phyloP scores from a whole-genome alignment of 176 grass and related monocot genomes.

The barley (Hordeum vulgare) region MorexV3_pseudomolecules_assembly NC_058521.1:579689612-579690111 shows the following conservation, averaged over 20 bases:
- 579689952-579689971: constrained; percentile 27
- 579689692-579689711: constrained; percentile 36
- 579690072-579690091: constrained; percentile 93
- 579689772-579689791: constrained; percentile 48
- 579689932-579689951: not conserved
- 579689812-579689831: constrained; percentile 89
- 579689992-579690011: constrained; percentile 93
- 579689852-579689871: constrained; percentile 98
- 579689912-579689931: constrained; percentile 6
- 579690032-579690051: constrained; percentile 75
- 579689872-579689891: constrained; percentile 28
- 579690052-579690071: constrained; percentile 83
- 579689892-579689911: constrained; percentile 2
- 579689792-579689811: constrained; percentile 91
- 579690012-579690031: constrained; percentile 77
- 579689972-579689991: constrained; percentile 69
- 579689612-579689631: constrained; percentile 91
- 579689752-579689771: not conserved
- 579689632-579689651: constrained; percentile 95
- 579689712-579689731: not conserved
- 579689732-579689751: not conserved
- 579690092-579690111: not conserved
- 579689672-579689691: constrained; percentile 86
- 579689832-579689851: constrained; percentile 97
- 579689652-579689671: constrained; percentile 85